Base-by-base conservation (phyloP, 345 rosid genomes). In the Eucalyptus decipiens region DNA sequence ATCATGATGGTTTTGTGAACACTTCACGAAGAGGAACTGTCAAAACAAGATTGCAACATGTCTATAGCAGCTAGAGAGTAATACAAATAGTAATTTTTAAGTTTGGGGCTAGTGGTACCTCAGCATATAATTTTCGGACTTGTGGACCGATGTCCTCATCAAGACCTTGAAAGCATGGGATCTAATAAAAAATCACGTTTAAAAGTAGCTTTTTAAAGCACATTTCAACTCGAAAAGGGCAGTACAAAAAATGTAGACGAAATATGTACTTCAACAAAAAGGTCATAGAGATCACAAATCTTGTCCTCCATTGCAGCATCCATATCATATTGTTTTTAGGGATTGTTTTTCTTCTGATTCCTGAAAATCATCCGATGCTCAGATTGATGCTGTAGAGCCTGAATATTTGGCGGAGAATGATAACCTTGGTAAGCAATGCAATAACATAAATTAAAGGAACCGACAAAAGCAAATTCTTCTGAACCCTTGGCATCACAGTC, bases 271-370 rank as follows among this genome's bases (percentile, higher is more conserved):
- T 97, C 97, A 92, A 96, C 94, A 92, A 91, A 97, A 90, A 95
- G 96, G 91, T 97, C 99, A 92, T 97, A 97, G 88, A 97, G 98
- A 90, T 96, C 99, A 93, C 99, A 97, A 90, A 97, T 91, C 93
- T 93, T 97, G 89, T 95, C 98, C 93, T 97, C 99, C 93, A 97
- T 80, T 52, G 87, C 91, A 30, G 93, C 80, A 88, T 97, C 97
- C 98, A 97, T 94, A 91, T 92, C 92, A 89, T 92, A 91, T 90
- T 93, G 97, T 92, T 90, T 94, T 93, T 93, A 37, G 91, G 49
- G 62, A 88, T 87, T 91, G 92, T 92, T 92, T 93, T 90, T 92
- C 96, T 87, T 92, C 94, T 24, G 93, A 88, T 89, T 95, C 98
- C 91, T 94, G 96, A 90, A 96, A 94, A 91, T 94, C 99, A 90